Percentiles rank a stretch among this genome's conserved stretches.
phyloP scores from a whole-genome alignment of 768 basidiomycete species.

The Basidioascus undulatus region DNA sequence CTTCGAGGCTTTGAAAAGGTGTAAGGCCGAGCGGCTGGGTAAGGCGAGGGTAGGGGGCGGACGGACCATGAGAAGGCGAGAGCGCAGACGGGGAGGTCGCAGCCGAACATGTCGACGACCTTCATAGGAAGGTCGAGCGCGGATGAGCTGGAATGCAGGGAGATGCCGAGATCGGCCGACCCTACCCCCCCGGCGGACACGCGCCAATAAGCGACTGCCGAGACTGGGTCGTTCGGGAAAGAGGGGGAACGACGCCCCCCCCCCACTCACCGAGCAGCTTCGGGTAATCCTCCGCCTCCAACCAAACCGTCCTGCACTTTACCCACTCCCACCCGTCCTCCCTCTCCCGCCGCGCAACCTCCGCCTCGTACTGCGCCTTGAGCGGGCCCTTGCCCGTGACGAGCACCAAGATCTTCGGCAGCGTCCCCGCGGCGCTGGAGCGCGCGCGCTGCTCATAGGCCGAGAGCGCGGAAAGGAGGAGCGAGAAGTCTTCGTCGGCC shows the following conservation, averaged over 20 bases:
- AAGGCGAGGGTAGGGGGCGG: not conserved
- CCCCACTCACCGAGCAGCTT: constrained; percentile 43
- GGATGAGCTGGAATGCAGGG: constrained; percentile 71
- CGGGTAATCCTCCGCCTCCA: constrained; percentile 78
- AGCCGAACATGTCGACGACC: constrained; percentile 98
- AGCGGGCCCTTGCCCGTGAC: constrained; percentile 81
- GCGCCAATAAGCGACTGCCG: no score
- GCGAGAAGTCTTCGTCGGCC: constrained; percentile 76
- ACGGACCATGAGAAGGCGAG: constrained; percentile 66
- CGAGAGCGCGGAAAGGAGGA: constrained; percentile 50
- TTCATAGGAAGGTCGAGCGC: constrained; percentile 94
- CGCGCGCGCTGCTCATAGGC: constrained; percentile 39
- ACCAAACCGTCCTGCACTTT: constrained; percentile 57
- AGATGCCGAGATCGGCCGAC: constrained; percentile 75
- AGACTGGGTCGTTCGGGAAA: no score
- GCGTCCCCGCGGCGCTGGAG: constrained; percentile 10
- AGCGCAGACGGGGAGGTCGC: constrained; percentile 78
- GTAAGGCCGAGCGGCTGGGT: no score
- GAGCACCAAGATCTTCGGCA: constrained; percentile 59
- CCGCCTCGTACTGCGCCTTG: constrained; percentile 42
- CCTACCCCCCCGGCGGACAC: no score
- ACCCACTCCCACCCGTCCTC: constrained; percentile 44
- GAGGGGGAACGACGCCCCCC: no score
- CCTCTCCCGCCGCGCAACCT: constrained; percentile 34
- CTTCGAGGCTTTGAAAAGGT: constrained; percentile 61